phyloP scores from a whole-genome alignment of 139 green algal species.

The Edaphochlamys debaryana region DNA sequence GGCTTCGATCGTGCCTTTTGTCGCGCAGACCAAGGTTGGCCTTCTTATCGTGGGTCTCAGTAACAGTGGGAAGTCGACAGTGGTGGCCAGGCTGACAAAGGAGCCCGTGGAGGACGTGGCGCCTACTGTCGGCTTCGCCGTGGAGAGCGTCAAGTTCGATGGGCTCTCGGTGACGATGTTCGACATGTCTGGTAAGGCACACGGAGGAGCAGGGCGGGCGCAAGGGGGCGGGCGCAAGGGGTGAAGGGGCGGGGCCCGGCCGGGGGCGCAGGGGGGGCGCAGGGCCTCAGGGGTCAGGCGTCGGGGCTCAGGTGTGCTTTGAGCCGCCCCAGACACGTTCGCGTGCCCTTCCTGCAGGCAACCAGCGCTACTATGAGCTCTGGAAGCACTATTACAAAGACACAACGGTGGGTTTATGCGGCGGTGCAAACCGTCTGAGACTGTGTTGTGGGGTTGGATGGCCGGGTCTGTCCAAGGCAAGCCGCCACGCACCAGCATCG shows the following conservation, averaged over 20 bases:
- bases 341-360: conserved; percentile 49
- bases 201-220: too few species aligned
- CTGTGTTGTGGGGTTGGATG: too few species aligned
- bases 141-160: conserved; percentile 37
- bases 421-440: too few species aligned
- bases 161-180: conserved; percentile 73
- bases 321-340: too few species aligned
- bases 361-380: conserved; percentile 67
- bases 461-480: too few species aligned
- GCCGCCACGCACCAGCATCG: too few species aligned
- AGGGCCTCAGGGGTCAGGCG: too few species aligned
- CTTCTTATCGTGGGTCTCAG: conserved; percentile 21
- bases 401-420: conserved; percentile 20
- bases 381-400: conserved; percentile 82
- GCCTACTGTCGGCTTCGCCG: conserved; percentile 32
- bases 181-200: conserved; percentile 69
- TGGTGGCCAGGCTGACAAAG: conserved; percentile 28
- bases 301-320: too few species aligned
- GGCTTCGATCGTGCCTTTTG: neutral
- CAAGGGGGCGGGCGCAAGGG: neutral
- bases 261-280: too few species aligned
- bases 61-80: conserved; percentile 40
- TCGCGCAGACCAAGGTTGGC: conserved; percentile 17
- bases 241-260: too few species aligned
- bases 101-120: conserved; percentile 23